Evolutionary conservation across 306 rosid species (phyloP), one percentile per base, ranked within the genome.

Genomic region (Vigna nakashimae): DNA sequence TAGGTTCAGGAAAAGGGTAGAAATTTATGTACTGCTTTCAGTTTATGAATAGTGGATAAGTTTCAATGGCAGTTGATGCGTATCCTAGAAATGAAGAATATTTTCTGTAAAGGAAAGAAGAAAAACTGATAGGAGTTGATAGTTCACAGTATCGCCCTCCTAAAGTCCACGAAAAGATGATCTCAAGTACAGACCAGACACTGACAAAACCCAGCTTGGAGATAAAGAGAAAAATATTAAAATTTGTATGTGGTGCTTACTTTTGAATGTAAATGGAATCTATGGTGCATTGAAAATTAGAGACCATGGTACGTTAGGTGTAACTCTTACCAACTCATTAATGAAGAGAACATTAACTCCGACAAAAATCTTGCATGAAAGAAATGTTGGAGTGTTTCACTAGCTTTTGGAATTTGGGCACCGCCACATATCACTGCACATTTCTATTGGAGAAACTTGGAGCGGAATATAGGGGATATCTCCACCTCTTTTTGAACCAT

Each of bases 391-490:
- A 56, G 32, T 56, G 53, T 10, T 64, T 36, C 3, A 69, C 45
- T 55, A 63, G 74, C 76, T 74, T 87, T 84, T 82, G 57, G 69
- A 16, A 9, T 52, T 64, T 32, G 77, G 42, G 65, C 80, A 81
- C 86, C 79, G 81, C 69, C 83, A 67, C 48, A 50, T 3, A 77
- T 50, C 64, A 83, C 77, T 50, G 36, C 24, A 46, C 7, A 11
- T 12, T 45, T 49, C 60, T 34, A 50, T 50, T 75, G 28, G 50
- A 56, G 73, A 26, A 45, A 59, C 28, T 62, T 18, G 0, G 20
- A 69, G 65, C 84, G 83, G 76, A 76, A 87, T 78, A 72, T 58
- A 32, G 73, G 89, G 91, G 90, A 88, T 82, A 59, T 64, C 65
- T 79, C 77, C 24, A 57, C 75, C 81, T 34, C 85, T 71, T 85